A percentile compares a stretch with the other conserved stretches of the same genome.
Conservation (phyloP, 2,329 filamentous ascomycete species). For the Purpureocillium takamizusanense region DNA sequence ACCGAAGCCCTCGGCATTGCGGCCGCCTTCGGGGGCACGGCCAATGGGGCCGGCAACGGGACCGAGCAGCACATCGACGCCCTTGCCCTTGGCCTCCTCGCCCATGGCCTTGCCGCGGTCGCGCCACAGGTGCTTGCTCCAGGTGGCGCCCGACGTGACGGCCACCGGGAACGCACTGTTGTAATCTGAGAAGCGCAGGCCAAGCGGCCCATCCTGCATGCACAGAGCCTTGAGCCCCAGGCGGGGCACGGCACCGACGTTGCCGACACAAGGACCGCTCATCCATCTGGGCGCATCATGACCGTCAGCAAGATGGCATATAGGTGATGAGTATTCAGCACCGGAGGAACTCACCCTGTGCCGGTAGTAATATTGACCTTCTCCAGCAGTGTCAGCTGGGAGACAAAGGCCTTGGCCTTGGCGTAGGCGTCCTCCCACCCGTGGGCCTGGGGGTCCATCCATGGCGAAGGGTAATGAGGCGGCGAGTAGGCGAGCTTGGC, state of each 20-base stretch:
- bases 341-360: slow-evolving; percentile 53
- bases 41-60: slow-evolving; percentile 39
- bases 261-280: slow-evolving; percentile 68
- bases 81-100: slow-evolving; percentile 63
- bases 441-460: slow-evolving; percentile 64
- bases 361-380: slow-evolving; percentile 96
- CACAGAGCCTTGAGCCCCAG: slow-evolving; percentile 68
- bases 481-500: slow-evolving; percentile 28
- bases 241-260: slow-evolving; percentile 60
- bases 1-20: slow-evolving; percentile 60
- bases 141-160: slow-evolving; percentile 74
- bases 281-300: slow-evolving; percentile 19
- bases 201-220: slow-evolving; percentile 77
- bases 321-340: slow-evolving; percentile 2
- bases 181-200: slow-evolving; percentile 69
- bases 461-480: slow-evolving; percentile 78
- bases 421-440: slow-evolving; percentile 69
- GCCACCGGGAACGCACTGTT: slow-evolving; percentile 74
- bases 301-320: background rate
- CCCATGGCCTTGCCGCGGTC: slow-evolving; percentile 39
- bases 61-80: slow-evolving; percentile 61
- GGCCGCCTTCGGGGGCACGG: slow-evolving; percentile 34
- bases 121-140: slow-evolving; percentile 61
- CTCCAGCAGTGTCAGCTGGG: slow-evolving; percentile 71
- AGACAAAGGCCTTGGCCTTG: slow-evolving; percentile 71